Base-by-base conservation (phyloP, 441 rosid genomes). In the Croton laevigatus region DNA sequence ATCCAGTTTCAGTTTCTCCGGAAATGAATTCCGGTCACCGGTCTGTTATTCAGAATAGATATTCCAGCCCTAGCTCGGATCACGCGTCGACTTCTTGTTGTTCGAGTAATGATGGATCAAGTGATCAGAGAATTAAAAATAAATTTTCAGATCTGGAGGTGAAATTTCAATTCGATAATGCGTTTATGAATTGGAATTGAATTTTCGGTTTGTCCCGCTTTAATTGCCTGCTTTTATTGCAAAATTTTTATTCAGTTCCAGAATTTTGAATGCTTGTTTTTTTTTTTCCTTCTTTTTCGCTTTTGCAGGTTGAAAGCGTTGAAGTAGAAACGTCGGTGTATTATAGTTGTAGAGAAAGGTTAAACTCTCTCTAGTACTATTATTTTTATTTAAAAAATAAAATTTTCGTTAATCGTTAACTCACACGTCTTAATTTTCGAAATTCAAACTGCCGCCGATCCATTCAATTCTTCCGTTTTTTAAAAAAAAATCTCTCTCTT, bases 61-160 rank as follows among this genome's bases (percentile, higher is more conserved):
- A 77, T 45, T 8, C 65, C 22, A 82, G 81, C 78, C 72, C 78
- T 55, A 71, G 71, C 63, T 69, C 73, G 13, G 82, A 69, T 54
- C 73, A 66, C 17, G 80, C 67, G 66, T 81, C 83, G 16, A 82
- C 76, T 69, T 89, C 91, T 62, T 87, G 93, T 77, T 85, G 88
- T 55, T 89, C 80, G 6, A 87, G 90, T 73, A 82, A 85, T 69
- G 87, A 85, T 69, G 87, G 91, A 88, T 87, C 89, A 5, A 78
- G 81, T 36, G 85, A 81, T 68, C 75, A 79, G 64, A 74, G 71
- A 66, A 78, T 71, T 53, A 53, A 53, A n/a, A 55, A 51, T 23
- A 68, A 75, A 70, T 81, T 74, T 55, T 70, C 76, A 83, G 89
- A 92, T 92, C 91, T 84, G 81, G 83, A 88, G 91, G 94, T 84